A percentile compares a stretch with the other conserved stretches of the same genome.
phyloP scores from a whole-genome alignment of 2,329 filamentous ascomycete genomes.

The Didymella glomerata region DNA sequence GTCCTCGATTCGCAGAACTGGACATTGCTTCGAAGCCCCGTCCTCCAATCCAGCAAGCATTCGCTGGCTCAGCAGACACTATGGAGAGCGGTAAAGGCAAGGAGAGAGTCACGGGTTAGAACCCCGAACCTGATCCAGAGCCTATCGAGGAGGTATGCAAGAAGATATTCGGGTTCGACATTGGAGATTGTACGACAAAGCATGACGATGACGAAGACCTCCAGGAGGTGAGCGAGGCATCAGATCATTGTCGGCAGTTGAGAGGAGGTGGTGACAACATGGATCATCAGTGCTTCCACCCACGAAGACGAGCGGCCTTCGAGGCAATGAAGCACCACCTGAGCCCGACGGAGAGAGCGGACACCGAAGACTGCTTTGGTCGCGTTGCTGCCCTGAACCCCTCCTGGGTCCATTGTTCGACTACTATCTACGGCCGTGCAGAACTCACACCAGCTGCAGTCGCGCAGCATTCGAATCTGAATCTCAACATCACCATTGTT shows the following conservation, averaged over 20 bases:
- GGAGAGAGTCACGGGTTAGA: slow-evolving; percentile 23
- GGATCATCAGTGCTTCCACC: background rate
- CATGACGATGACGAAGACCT: background rate
- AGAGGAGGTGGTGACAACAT: background rate
- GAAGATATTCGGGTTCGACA: background rate
- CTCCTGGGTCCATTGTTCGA: background rate
- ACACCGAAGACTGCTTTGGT: background rate
- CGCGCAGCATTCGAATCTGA: background rate
- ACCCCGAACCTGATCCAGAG: background rate
- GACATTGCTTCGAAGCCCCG: slow-evolving; percentile 56
- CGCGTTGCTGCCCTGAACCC: background rate
- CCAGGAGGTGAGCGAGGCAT: background rate
- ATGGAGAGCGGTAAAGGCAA: slow-evolving; percentile 34
- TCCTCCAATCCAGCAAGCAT: slow-evolving; percentile 49
- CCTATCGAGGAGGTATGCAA: background rate
- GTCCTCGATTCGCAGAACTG: slow-evolving; percentile 77
- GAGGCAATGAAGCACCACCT: background rate
- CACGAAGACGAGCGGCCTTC: background rate
- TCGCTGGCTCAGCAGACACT: slow-evolving; percentile 45
- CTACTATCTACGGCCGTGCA: background rate
- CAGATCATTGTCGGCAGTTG: background rate
- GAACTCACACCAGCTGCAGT: background rate
- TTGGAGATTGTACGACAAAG: background rate
- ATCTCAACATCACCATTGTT: background rate
- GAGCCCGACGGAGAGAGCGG: background rate